Percentiles rank a stretch among this genome's conserved stretches.
Evolutionary conservation across 2,329 filamentous ascomycete genomes (phyloP).

Genomic region (Westerdykella ornata): DNA sequence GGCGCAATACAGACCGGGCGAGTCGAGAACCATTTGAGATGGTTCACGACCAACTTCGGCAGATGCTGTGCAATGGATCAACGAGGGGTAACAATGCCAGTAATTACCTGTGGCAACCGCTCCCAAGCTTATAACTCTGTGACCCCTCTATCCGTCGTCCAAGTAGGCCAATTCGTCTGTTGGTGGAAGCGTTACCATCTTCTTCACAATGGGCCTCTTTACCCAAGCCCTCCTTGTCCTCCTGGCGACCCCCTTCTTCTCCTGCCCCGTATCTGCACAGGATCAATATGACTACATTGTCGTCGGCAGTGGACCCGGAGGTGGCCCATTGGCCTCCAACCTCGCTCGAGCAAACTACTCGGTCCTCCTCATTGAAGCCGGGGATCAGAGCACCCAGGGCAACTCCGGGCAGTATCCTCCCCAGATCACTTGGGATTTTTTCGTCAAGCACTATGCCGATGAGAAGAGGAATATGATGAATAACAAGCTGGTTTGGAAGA

Average conservation of each 20-base stretch:
- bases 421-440: conserved; percentile 45
- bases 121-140: no score
- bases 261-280: conserved; percentile 5
- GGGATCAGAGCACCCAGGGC: conserved; percentile 48
- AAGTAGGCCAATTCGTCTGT: no score
- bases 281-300: conserved; percentile 54
- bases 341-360: conserved; percentile 52
- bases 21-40: no score
- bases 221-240: conserved; percentile 6
- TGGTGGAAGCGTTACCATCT: not conserved
- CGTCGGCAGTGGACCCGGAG: conserved; percentile 44
- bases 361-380: conserved; percentile 54
- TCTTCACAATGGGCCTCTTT: conserved; percentile 13
- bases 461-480: conserved; percentile 47
- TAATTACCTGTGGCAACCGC: no score
- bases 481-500: conserved; percentile 52
- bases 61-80: no score
- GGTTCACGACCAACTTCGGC: no score
- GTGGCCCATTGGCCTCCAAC: conserved; percentile 39
- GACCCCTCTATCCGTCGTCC: no score
- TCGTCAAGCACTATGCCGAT: conserved; percentile 53
- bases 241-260: conserved; percentile 4
- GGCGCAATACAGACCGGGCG: no score
- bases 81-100: no score
- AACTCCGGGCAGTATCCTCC: conserved; percentile 24